A percentile compares a stretch with the other conserved stretches of the same genome.
Evolutionary conservation across 2,329 filamentous ascomycete species (phyloP).

Genomic region (Tolypocladium capitatum): DNA sequence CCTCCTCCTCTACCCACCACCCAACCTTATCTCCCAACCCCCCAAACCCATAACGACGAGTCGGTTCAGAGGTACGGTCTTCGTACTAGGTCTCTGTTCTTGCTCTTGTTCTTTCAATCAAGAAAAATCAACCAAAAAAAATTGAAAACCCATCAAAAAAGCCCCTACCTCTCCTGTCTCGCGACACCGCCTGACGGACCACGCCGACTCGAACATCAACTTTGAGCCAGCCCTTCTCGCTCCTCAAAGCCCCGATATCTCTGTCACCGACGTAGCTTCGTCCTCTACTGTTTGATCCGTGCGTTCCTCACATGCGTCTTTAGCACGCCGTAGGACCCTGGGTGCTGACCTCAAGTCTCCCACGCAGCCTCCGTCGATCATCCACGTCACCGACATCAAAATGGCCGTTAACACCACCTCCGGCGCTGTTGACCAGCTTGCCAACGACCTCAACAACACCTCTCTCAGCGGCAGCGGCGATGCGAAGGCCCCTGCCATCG

Average conservation of each 20-base stretch:
- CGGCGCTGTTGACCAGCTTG: conserved; percentile 65
- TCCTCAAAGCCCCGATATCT: conserved; percentile 11
- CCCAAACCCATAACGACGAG: conserved; percentile 29
- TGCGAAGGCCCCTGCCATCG: conserved; percentile 53
- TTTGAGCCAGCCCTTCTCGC: conserved; percentile 3
- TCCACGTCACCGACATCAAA: conserved; percentile 17
- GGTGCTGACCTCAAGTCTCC: conserved; percentile 1
- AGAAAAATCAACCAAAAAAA: conserved; percentile 48
- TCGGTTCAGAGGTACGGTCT: conserved; percentile 43
- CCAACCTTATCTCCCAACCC: conserved; percentile 34
- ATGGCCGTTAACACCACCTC: conserved; percentile 48
- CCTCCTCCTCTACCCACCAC: conserved; percentile 27
- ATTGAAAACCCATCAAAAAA: conserved; percentile 43
- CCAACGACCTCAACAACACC: conserved; percentile 61
- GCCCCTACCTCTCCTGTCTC: conserved; percentile 33
- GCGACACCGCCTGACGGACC: conserved; percentile 16
- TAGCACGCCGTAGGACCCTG: not conserved
- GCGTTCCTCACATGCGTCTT: not conserved
- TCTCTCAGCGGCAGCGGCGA: conserved; percentile 56
- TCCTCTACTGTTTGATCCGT: not conserved
- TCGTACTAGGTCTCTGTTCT: conserved; percentile 49
- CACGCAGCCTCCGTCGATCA: conserved; percentile 2
- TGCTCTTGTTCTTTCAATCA: conserved; percentile 36
- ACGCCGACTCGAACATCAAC: conserved; percentile 3
- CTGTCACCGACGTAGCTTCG: conserved; percentile 1